Base-by-base conservation (phyloP, 2,329 filamentous ascomycete species). In the Periconia sp. region DNA sequence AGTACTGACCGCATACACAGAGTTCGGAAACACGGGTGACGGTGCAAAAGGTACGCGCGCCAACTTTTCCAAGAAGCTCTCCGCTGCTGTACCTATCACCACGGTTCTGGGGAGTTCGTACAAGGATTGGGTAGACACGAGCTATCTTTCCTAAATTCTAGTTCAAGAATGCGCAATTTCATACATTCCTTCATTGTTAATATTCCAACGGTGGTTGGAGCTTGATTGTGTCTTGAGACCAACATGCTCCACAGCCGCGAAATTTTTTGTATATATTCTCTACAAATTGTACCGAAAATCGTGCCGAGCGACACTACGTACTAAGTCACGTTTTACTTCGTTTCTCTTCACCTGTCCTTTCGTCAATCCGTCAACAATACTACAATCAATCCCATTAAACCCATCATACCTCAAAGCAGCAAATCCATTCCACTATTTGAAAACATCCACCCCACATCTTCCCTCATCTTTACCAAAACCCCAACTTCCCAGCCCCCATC, bases 1-100 rank as follows among this genome's bases (percentile, higher is more conserved):
- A 11, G 15, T 37, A 19, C 41, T 18, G 41, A 43, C 33, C 3
- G 5, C 3, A 5, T 8, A 5, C 33, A n/a, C 43, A 15, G 86
- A 88, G 75, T 87, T 81, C 63, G 71, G 61, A 18, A 88, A 88
- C 69, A 78, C 77, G 1, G 86, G 86, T 1, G 65, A 73, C 31
- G 85, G 86, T 2, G 76, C 84, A 2, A 68, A 71, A 17, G 83
- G 83, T 0, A 77, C 75, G 0, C 74, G 85, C 47, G 84, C 82
- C 10, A 74, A 70, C 54, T 84, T 83, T 59, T 66, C 76, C 1
- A 75, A 67, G 37, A 76, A 70, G 52, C 53, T 81, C 44, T 65
- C 60, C 27, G 55, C 68, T 43, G 67, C 80, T 19, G 63, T 82
- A 17, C 56, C 60, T 5, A 81, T 83, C 49, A 62, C 63, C 3